These are phyloP conservation scores for Leccinum fallax DNA, from an alignment of 1,284 basidiomycete genomes.

Conservation along the genomic window DNA sequence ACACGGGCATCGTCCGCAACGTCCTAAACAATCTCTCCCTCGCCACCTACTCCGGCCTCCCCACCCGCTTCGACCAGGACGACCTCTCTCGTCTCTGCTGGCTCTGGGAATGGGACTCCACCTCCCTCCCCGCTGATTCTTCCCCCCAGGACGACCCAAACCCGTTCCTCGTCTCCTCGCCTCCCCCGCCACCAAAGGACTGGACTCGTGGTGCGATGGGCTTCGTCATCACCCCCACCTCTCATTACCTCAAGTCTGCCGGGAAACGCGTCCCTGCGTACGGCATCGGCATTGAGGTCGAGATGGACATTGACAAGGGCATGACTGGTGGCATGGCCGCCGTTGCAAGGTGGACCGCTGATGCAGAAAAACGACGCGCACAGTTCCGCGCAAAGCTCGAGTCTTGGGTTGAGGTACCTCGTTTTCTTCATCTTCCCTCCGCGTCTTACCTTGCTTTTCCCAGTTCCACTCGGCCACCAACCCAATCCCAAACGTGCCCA, in stretches of 20 bases:
- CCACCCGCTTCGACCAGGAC: conserved; percentile 60
- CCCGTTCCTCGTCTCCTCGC: conserved; percentile 60
- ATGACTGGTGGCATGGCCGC: conserved; percentile 80
- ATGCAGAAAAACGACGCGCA: conserved; percentile 58
- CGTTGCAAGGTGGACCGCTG: conserved; percentile 80
- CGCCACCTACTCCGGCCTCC: conserved; percentile 65
- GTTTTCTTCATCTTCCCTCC: background rate
- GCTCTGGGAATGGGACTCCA: conserved; percentile 85
- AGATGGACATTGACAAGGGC: conserved; percentile 78
- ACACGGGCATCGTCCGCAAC: conserved; percentile 72
- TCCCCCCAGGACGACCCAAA: conserved; percentile 58
- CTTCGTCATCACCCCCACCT: conserved; percentile 68
- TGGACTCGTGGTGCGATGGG: conserved; percentile 81
- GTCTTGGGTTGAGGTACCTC: conserved; percentile 61
- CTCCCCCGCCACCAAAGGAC: conserved; percentile 49
- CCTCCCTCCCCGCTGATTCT: conserved; percentile 31
- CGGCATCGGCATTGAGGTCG: conserved; percentile 82
- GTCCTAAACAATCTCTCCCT: conserved; percentile 78
- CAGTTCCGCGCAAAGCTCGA: conserved; percentile 61
- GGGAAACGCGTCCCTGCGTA: conserved; percentile 74
- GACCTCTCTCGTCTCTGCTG: conserved; percentile 77
- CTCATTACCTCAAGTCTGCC: conserved; percentile 64
- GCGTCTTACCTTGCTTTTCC: conserved; percentile 9
- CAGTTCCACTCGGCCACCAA: conserved; percentile 52
- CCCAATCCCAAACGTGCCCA: conserved; percentile 60